phyloP scores from a whole-genome alignment of 129 eudicot species.

The Dittrichia graveolens region DNA sequence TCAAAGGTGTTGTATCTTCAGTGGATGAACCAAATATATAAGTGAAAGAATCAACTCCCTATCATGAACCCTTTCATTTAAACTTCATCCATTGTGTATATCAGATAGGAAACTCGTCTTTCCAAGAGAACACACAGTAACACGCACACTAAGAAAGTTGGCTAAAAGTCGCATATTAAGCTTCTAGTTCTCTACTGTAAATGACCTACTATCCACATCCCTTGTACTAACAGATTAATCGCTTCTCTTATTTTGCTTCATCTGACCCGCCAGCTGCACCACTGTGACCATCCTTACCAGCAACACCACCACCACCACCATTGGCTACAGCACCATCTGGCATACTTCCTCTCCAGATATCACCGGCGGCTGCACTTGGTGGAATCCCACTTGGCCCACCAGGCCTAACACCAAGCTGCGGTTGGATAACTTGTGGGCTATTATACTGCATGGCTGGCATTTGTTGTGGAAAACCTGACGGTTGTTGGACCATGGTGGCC shows the following conservation, averaged over 20 bases:
- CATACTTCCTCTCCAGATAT: constrained; percentile 51
- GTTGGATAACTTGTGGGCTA: constrained; percentile 49
- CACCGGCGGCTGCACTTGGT: constrained; percentile 41
- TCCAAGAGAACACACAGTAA: not conserved
- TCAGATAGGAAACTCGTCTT: constrained; percentile 18
- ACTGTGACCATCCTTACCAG: constrained; percentile 51
- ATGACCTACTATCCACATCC: constrained; percentile 47
- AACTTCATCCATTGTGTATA: constrained; percentile 20
- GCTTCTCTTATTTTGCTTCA: constrained; percentile 47
- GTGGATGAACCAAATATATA: too few species aligned
- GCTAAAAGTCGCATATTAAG: constrained; percentile 22
- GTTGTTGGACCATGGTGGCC: constrained; percentile 66
- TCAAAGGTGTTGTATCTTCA: too few species aligned
- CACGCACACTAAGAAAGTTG: constrained; percentile 30
- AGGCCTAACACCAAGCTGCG: constrained; percentile 50
- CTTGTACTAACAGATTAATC: not conserved
- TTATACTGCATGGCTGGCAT: constrained; percentile 55
- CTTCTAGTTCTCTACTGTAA: constrained; percentile 48
- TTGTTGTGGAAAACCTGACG: constrained; percentile 56
- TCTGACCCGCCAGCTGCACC: constrained; percentile 43
- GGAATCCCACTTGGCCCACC: constrained; percentile 41
- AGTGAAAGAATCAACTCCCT: too few species aligned
- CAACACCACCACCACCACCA: constrained; percentile 31
- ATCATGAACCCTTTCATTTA: constrained; percentile 15
- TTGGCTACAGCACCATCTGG: constrained; percentile 45